Base-by-base conservation (phyloP, 2,329 filamentous ascomycete species). In the Verticillium longisporum region DNA sequence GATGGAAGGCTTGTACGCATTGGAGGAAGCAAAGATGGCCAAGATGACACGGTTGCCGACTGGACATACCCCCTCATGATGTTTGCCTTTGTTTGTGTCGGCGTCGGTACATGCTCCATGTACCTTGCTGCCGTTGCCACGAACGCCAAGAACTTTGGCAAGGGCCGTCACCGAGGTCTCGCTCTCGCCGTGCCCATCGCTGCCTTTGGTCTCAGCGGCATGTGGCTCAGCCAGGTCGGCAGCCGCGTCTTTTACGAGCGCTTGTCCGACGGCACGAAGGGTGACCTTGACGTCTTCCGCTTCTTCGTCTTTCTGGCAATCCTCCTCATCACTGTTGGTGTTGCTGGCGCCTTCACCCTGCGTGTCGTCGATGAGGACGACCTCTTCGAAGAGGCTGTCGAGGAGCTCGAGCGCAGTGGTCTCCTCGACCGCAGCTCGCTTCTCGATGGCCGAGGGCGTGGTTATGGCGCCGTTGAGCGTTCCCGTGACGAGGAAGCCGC, bases 61-160 rank as follows among this genome's bases (percentile, higher is more conserved):
- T 90, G 87, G 83, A 88, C 92, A 0, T 92, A 96, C 67, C 84
- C 83, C 66, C 79, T 90, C 67, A 97, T 99, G 94, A 79, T 97
- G 6, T 72, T 91, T 60, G 88, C 92, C 1, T 99, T 98, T 73
- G 81, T 93, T 56, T 83, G 84, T 58, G 87, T 99, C 61, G 95
- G 95, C 1, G 83, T 88, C 64, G 94, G 87, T 5, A 97, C 94
- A 0, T 91, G 90, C 66, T 86, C 86, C 73, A 92, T 98, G 86
- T 99, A 98, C 74, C 81, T 98, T 61, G 85, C 88, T 58, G 89
- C 92, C 1, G 89, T 99, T n/a, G 94, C 94, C 6, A 96, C 94
- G 0, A 97, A 92, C 71, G 95, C 95, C 38, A 99, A 99, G 85
- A 99, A 98, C 77, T 99, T 98, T 76, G 93, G 93, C 57, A 87